phyloP scores from a whole-genome alignment of 2,329 filamentous ascomycete genomes.

The Hypoxylon sp. region DNA sequence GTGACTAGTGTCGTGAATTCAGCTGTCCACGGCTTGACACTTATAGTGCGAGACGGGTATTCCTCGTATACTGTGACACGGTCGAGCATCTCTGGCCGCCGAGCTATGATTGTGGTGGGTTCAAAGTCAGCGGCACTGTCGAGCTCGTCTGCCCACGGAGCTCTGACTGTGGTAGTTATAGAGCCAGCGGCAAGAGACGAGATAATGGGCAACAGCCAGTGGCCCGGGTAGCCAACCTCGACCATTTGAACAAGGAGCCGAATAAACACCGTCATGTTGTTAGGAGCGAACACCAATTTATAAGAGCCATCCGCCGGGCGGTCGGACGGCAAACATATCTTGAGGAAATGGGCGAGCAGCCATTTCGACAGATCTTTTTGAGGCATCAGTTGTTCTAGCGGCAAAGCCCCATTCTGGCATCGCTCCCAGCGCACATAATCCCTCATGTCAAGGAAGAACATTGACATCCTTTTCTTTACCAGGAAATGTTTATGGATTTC shows the following conservation, averaged over 20 bases:
- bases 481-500: constrained; percentile 46
- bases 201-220: constrained; percentile 38
- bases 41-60: constrained; percentile 25
- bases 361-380: constrained; percentile 22
- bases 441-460: no score
- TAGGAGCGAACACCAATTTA: constrained; percentile 14
- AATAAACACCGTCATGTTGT: constrained; percentile 34
- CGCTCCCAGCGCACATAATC: constrained; percentile 34
- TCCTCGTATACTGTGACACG: constrained; percentile 12
- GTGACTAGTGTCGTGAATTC: constrained; percentile 36
- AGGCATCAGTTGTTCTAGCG: constrained; percentile 30
- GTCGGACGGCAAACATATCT: constrained; percentile 35
- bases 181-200: constrained; percentile 17
- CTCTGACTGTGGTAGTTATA: constrained; percentile 31
- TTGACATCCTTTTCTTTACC: no score
- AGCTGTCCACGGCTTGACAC: constrained; percentile 29
- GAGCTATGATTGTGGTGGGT: constrained; percentile 30
- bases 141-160: constrained; percentile 19
- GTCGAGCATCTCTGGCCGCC: constrained; percentile 11
- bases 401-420: background rate
- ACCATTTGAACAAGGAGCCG: constrained; percentile 28
- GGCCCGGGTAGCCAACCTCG: constrained; percentile 32
- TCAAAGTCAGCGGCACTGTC: constrained; percentile 4
- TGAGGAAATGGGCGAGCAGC: constrained; percentile 37
- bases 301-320: constrained; percentile 1